Percentiles rank a stretch among this genome's conserved stretches.
Evolutionary conservation across 306 rosid genomes (phyloP).

Genomic region (Quercus glauca): DNA sequence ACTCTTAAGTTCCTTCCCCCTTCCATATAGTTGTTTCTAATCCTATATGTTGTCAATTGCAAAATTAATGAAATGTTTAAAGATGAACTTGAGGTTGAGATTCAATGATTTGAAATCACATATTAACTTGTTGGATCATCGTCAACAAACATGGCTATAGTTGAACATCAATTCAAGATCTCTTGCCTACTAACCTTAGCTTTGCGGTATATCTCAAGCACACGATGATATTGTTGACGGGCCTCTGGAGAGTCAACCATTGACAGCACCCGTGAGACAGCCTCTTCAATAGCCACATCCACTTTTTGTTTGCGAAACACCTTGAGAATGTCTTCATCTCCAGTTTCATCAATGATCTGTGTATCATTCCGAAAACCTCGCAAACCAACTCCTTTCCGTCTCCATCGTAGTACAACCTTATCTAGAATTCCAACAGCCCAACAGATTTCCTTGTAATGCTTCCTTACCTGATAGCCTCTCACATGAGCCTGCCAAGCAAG

Average conservation of each 20-base stretch:
- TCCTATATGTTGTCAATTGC: background rate
- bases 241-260: conserved; percentile 74
- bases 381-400: conserved; percentile 79
- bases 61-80: background rate
- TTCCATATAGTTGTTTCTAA: background rate
- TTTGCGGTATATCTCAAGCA: conserved; percentile 62
- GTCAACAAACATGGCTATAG: background rate
- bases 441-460: conserved; percentile 66
- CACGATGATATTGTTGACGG: conserved; percentile 78
- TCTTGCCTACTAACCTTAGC: conserved; percentile 57
- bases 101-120: background rate
- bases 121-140: background rate
- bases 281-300: conserved; percentile 57
- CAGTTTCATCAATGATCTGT: conserved; percentile 46
- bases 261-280: conserved; percentile 71
- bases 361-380: conserved; percentile 52
- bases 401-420: conserved; percentile 90
- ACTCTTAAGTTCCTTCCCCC: background rate
- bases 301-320: conserved; percentile 82
- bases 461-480: conserved; percentile 86
- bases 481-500: conserved; percentile 72
- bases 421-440: conserved; percentile 92
- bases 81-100: background rate
- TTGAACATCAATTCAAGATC: background rate
- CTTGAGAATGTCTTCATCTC: conserved; percentile 84